Base-by-base conservation (phyloP, 2,329 filamentous ascomycete species). In the Cladosporium velox region DNA sequence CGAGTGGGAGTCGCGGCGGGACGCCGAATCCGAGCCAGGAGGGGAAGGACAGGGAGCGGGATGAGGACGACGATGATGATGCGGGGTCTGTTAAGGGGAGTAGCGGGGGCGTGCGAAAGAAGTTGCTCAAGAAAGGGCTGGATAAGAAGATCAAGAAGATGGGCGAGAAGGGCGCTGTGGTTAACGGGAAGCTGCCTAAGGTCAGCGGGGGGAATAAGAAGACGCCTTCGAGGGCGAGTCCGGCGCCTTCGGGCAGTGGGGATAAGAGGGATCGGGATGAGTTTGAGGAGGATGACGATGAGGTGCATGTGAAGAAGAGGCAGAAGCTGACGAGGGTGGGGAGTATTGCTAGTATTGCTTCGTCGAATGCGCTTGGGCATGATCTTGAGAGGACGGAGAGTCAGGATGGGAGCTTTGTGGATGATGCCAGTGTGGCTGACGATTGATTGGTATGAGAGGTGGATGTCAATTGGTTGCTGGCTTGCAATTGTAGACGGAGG, bases 101-200 rank as follows among this genome's bases (percentile, higher is more conserved):
- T n/a, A 59, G 61, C 6, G 75, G 73, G 6, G 73, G 73, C 3
- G 71, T 78, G 66, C 68, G 72, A 60, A 78, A 77, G 67, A 77
- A 75, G 71, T 71, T 76, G 63, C 70, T 78, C 54, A 77, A 79
- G 66, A 77, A 78, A 67, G 76, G 74, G n/a, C 70, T 78, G 38
- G 80, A 78, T 60, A 79, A 80, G 44, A 79, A 82, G 62, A 77
- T 80, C 67, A 80, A 79, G 65, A 83, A 74, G 71, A 79, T 80
- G 63, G 79, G 76, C 59, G 77, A 77, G 38, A 77, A 76, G 65
- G 71, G 68, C 10, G 54, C 32, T 7, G 64, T 58, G 14, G 66
- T 68, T 7, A 74, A 74, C 59, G 73, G 72, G 41, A 79, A 80
- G 54, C 18, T 72, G n/a, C 67, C 70, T 0, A 75, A 74, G 59